phyloP scores from a whole-genome alignment of 768 basidiomycete species.

The Trametes sanguinea region DNA sequence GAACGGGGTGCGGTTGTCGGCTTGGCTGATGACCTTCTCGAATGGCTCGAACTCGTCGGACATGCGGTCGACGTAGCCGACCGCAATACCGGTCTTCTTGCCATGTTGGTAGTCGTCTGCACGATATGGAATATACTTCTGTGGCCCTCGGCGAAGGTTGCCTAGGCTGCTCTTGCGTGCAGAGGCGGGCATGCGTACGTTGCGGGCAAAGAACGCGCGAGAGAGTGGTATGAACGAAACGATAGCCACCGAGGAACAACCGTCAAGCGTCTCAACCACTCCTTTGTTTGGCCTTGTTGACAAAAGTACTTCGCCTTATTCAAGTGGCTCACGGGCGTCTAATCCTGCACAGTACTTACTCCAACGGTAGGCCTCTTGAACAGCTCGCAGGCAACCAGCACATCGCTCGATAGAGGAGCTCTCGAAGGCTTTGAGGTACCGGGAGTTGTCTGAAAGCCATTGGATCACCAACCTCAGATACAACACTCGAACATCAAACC shows the following conservation, averaged over 20 bases:
- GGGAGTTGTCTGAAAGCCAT: too few relatives aligned
- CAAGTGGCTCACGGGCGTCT: neutral
- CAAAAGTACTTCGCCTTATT: conserved; percentile 6
- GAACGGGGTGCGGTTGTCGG: conserved; percentile 65
- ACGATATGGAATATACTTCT: conserved; percentile 75
- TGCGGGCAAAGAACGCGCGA: neutral
- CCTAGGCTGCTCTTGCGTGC: conserved; percentile 44
- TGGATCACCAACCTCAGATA: too few relatives aligned
- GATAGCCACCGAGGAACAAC: neutral
- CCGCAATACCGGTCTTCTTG: conserved; percentile 76
- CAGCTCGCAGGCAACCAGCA: too few relatives aligned
- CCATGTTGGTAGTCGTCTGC: conserved; percentile 77
- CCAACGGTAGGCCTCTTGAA: too few relatives aligned
- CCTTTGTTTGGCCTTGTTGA: conserved; percentile 20
- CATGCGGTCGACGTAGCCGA: conserved; percentile 66
- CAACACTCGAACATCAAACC: neutral
- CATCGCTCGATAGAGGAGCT: too few relatives aligned
- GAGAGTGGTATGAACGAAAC: neutral
- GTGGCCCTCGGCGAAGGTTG: conserved; percentile 52
- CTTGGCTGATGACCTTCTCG: conserved; percentile 70
- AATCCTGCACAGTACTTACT: neutral
- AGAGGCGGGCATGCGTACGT: conserved; percentile 32
- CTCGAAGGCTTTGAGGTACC: too few relatives aligned
- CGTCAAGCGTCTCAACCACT: conserved; percentile 6
- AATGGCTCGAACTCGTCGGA: conserved; percentile 86